A percentile compares a stretch with the other conserved stretches of the same genome.
These are phyloP conservation scores for Corymbia citriodora DNA, from an alignment of 441 rosid genomes.

Conservation along the genomic window DNA sequence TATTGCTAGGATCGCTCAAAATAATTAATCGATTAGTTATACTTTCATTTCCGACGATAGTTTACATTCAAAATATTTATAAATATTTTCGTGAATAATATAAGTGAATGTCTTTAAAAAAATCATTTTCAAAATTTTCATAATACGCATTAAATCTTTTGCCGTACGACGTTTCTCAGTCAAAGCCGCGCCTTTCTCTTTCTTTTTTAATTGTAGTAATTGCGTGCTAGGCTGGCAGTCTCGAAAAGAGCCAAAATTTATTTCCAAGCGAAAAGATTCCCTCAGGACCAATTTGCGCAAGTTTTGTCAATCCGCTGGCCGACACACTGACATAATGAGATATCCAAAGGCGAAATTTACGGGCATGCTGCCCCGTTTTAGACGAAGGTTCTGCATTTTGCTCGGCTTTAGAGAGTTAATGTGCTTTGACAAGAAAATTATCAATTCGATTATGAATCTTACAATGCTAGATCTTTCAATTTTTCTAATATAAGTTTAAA, in stretches of 20 bases:
- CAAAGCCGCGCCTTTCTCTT: too few species aligned
- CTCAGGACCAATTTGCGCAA: neutral
- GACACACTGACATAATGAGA: neutral
- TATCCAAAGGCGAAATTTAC: neutral
- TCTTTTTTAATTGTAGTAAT: neutral
- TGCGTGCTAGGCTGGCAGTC: neutral
- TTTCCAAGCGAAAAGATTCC: neutral
- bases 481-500: neutral
- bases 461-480: neutral
- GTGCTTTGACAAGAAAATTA: neutral
- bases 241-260: too few species aligned
- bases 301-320: neutral
- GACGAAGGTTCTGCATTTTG: neutral
- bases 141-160: neutral
- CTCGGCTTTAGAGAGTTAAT: neutral
- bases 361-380: neutral
- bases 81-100: too few species aligned
- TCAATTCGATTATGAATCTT: neutral
- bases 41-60: too few species aligned
- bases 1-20: neutral
- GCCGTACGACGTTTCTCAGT: neutral
- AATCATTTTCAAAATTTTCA: neutral
- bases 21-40: too few species aligned
- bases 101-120: neutral
- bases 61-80: too few species aligned